These are phyloP conservation scores for Silene latifolia DNA, from an alignment of 148 eudicot species.

Conservation along the genomic window DNA sequence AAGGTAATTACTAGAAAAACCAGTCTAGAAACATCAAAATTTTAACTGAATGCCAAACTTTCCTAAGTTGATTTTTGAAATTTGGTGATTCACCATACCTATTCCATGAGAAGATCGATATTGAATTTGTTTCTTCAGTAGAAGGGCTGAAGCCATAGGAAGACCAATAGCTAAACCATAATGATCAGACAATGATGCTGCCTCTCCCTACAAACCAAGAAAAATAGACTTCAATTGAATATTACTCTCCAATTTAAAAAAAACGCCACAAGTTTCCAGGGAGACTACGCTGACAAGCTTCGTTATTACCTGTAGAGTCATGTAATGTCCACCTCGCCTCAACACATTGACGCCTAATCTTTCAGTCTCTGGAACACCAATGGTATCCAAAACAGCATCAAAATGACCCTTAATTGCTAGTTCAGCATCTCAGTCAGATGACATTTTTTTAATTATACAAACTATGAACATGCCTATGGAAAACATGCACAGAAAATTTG, in stretches of 20 bases:
- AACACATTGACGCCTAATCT: constrained; percentile 66
- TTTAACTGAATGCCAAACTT: background rate
- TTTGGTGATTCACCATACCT: constrained; percentile 35
- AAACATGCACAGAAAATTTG: background rate
- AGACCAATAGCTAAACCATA: constrained; percentile 81
- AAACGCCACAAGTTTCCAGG: background rate
- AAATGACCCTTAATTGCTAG: constrained; percentile 61
- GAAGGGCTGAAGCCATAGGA: constrained; percentile 64
- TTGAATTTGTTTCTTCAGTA: constrained; percentile 71
- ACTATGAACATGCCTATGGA: background rate
- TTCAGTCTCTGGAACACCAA: constrained; percentile 84
- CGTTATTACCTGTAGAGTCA: constrained; percentile 82
- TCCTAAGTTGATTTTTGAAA: background rate
- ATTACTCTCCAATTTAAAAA: background rate
- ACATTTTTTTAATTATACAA: background rate
- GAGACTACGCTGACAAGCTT: background rate
- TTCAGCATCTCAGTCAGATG: constrained; percentile 40
- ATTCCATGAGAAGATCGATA: constrained; percentile 85
- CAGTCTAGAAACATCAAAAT: background rate
- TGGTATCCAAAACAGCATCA: constrained; percentile 92
- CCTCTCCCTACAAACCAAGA: constrained; percentile 63
- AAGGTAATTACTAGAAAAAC: too few relatives aligned
- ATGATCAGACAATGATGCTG: constrained; percentile 71
- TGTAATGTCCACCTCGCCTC: constrained; percentile 86
- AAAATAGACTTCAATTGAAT: constrained; percentile 5